Conservation (phyloP, 495 filamentous ascomycete species). For the Poronia punctata region DNA sequence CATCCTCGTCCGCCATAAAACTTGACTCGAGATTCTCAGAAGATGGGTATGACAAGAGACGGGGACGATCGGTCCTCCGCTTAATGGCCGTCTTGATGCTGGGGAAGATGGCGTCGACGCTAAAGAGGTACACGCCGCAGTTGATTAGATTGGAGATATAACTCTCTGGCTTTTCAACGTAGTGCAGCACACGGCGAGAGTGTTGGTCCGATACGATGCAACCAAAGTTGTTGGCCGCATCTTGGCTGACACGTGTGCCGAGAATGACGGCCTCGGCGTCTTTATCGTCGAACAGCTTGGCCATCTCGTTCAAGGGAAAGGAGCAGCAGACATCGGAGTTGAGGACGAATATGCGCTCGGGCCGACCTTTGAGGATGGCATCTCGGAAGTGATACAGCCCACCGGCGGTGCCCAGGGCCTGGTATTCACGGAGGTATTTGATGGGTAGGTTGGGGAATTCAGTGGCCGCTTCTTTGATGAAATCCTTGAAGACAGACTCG, state of each 20-base stretch:
- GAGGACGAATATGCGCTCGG: constrained; percentile 91
- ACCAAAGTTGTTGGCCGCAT: constrained; percentile 91
- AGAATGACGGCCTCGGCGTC: constrained; percentile 97
- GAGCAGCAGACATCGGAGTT: constrained; percentile 99
- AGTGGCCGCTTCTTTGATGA: constrained; percentile 82
- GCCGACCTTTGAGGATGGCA: constrained; percentile 92
- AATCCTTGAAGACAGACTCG: constrained; percentile 91
- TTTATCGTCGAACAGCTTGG: constrained; percentile 85
- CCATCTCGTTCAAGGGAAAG: constrained; percentile 94
- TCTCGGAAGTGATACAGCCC: constrained; percentile 99
- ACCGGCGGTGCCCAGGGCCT: constrained; percentile 90
- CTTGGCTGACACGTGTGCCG: constrained; percentile 85
- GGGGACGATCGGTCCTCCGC: constrained; percentile 84
- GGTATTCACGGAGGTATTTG: constrained; percentile 96
- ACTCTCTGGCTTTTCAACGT: constrained; percentile 98
- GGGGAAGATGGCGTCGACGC: constrained; percentile 92
- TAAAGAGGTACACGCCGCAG: constrained; percentile 97
- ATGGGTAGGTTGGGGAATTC: constrained; percentile 87
- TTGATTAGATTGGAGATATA: constrained; percentile 99
- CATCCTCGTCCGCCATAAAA: constrained; percentile 68
- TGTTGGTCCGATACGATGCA: constrained; percentile 96
- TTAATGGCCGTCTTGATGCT: constrained; percentile 94
- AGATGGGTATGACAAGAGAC: constrained; percentile 87
- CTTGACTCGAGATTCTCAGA: constrained; percentile 85
- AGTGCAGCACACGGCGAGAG: constrained; percentile 94